Conservation (phyloP, 768 basidiomycete genomes). For the Austroboletus festivus region DNA sequence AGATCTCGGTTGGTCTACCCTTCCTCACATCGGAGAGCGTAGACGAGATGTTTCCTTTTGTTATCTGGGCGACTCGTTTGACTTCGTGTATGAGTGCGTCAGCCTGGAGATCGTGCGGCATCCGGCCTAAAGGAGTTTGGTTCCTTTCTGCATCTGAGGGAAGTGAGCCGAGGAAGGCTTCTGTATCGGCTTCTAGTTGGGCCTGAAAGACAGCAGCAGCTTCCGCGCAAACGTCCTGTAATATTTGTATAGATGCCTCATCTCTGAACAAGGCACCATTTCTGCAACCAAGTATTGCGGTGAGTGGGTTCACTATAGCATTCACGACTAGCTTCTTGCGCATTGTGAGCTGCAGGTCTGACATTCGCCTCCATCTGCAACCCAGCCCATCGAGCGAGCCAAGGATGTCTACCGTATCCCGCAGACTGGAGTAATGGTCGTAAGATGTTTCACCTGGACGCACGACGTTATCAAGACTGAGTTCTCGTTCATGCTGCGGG, state of each 20-base stretch:
- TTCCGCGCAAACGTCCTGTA: conserved; percentile 63
- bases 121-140: conserved; percentile 33
- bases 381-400: conserved; percentile 53
- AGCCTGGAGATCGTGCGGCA: conserved; percentile 46
- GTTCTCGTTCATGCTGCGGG: conserved; percentile 37
- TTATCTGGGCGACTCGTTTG: conserved; percentile 52
- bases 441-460: conserved; percentile 33
- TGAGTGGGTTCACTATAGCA: conserved; percentile 79
- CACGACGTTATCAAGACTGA: conserved; percentile 54
- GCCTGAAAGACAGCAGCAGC: conserved; percentile 58
- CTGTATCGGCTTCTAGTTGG: conserved; percentile 43
- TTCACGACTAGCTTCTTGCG: conserved; percentile 83
- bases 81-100: conserved; percentile 54
- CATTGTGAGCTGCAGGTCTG: conserved; percentile 63
- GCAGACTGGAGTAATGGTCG: conserved; percentile 56
- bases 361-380: conserved; percentile 61
- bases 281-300: conserved; percentile 72
- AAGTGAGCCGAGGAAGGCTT: conserved; percentile 24
- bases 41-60: conserved; percentile 69
- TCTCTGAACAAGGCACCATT: conserved; percentile 71
- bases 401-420: conserved; percentile 65
- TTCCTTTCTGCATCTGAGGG: conserved; percentile 18
- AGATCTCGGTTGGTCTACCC: conserved; percentile 70
- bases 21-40: conserved; percentile 72
- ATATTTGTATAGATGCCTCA: conserved; percentile 41